phyloP scores from a whole-genome alignment of 2,329 filamentous ascomycete genomes.

The Phyllosticta citriasiana region DNA sequence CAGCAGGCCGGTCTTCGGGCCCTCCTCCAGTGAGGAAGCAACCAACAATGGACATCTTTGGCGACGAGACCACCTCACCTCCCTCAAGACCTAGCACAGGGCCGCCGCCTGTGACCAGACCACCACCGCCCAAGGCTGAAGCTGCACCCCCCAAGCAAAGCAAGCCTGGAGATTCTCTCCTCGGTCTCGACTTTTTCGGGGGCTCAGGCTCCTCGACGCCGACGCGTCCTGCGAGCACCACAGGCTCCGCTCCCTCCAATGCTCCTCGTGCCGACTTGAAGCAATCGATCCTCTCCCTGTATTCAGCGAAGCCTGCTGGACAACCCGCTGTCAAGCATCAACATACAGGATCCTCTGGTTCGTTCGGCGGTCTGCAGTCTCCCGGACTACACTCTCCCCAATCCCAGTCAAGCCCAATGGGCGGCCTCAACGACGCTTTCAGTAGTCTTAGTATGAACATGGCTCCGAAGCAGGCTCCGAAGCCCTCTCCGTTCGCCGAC shows the following conservation, averaged over 20 bases:
- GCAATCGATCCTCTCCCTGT: conserved; percentile 92
- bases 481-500: conserved; percentile 55
- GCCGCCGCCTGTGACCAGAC: conserved; percentile 45
- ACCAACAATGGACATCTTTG: conserved; percentile 67
- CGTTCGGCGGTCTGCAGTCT: conserved; percentile 38
- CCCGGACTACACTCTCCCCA: conserved; percentile 29
- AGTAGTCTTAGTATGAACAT: conserved; percentile 54
- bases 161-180: conserved; percentile 72
- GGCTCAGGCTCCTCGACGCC: conserved; percentile 50
- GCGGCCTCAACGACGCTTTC: conserved; percentile 75
- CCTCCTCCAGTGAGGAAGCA: conserved; percentile 7
- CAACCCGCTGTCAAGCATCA: conserved; percentile 45
- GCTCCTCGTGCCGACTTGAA: conserved; percentile 81
- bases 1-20: conserved; percentile 25
- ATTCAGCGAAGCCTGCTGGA: conserved; percentile 74
- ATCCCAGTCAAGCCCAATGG: conserved; percentile 35
- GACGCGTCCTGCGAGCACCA: conserved; percentile 67
- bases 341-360: conserved; percentile 45
- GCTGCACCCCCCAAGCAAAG: conserved; percentile 49
- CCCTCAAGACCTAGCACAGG: conserved; percentile 62
- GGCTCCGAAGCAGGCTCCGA: conserved; percentile 37
- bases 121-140: conserved; percentile 55
- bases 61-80: conserved; percentile 57
- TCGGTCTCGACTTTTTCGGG: conserved; percentile 89
- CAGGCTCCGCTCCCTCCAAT: conserved; percentile 41